These are phyloP conservation scores for Fusarium foetens DNA, from an alignment of 2,329 filamentous ascomycete species.

Conservation along the genomic window DNA sequence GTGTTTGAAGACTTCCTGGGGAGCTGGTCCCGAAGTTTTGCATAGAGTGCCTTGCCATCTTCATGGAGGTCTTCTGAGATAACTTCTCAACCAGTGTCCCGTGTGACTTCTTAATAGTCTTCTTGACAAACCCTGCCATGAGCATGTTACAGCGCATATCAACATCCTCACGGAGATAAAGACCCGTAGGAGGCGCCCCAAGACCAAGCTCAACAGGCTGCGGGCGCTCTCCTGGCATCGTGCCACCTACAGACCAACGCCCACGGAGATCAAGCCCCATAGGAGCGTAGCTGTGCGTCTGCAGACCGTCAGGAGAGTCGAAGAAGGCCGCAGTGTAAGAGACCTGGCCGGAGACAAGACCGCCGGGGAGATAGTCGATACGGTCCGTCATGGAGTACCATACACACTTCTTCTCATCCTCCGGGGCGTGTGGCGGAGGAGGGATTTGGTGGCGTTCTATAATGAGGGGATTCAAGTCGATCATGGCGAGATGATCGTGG, in stretches of 20 bases:
- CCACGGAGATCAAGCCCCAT: conserved; percentile 82
- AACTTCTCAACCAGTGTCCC: conserved; percentile 74
- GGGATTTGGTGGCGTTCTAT: conserved; percentile 75
- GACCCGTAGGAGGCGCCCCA: conserved; percentile 71
- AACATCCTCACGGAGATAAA: conserved; percentile 88
- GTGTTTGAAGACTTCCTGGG: conserved; percentile 19
- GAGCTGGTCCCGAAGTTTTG: conserved; percentile 23
- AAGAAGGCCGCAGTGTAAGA: conserved; percentile 85
- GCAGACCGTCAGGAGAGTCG: conserved; percentile 75
- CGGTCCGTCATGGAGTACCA: conserved; percentile 87
- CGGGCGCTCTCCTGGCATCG: conserved; percentile 74
- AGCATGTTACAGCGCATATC: conserved; percentile 82
- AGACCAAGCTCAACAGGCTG: conserved; percentile 74
- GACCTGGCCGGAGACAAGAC: conserved; percentile 71
- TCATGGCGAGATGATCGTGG: conserved; percentile 83
- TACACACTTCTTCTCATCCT: conserved; percentile 75
- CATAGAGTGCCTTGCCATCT: conserved; percentile 31
- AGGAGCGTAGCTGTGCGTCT: conserved; percentile 87
- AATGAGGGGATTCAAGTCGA: conserved; percentile 86
- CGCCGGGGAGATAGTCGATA: conserved; percentile 78
- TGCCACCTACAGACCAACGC: conserved; percentile 81
- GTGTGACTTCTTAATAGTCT: conserved; percentile 82
- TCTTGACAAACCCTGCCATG: conserved; percentile 81
- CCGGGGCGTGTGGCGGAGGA: conserved; percentile 71
- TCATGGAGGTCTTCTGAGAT: conserved; percentile 46